These are phyloP conservation scores for Lasiodiplodia hormozganensis DNA, from an alignment of 2,329 filamentous ascomycete genomes.

Conservation along the genomic window DNA sequence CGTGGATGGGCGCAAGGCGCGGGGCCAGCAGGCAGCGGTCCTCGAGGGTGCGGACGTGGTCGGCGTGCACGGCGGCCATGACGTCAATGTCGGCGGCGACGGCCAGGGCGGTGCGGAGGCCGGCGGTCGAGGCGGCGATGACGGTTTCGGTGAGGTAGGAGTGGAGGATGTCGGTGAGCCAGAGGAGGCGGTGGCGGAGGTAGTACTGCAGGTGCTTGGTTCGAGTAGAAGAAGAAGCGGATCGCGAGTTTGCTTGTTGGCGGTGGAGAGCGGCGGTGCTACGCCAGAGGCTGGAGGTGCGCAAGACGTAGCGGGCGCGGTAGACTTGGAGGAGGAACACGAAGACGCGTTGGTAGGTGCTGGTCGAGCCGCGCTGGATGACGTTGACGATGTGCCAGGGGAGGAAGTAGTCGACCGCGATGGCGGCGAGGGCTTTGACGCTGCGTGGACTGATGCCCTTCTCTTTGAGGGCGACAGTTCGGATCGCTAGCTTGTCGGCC, in stretches of 20 bases:
- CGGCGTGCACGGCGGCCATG: slow-evolving; percentile 75
- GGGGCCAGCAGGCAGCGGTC: slow-evolving; percentile 73
- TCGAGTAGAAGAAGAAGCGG: background rate
- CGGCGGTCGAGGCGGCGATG: slow-evolving; percentile 64
- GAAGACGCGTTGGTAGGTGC: slow-evolving; percentile 74
- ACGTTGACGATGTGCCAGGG: slow-evolving; percentile 74
- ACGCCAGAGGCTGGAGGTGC: slow-evolving; percentile 43
- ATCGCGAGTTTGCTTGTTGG: slow-evolving; percentile 37
- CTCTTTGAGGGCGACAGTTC: slow-evolving; percentile 54
- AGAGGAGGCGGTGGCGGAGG: slow-evolving; percentile 73
- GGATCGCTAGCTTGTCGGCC: slow-evolving; percentile 67
- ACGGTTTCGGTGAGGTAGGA: slow-evolving; percentile 79
- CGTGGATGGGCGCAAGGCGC: slow-evolving; percentile 73
- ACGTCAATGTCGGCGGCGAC: slow-evolving; percentile 76
- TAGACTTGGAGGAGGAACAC: slow-evolving; percentile 79
- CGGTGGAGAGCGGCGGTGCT: slow-evolving; percentile 43
- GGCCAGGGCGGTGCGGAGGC: slow-evolving; percentile 65
- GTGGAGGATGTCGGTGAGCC: slow-evolving; percentile 78
- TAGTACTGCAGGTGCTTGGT: slow-evolving; percentile 48
- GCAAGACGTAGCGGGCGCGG: slow-evolving; percentile 72
- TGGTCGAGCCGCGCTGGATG: slow-evolving; percentile 68
- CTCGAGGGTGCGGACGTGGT: slow-evolving; percentile 68
- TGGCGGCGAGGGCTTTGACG: slow-evolving; percentile 65
- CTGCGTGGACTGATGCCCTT: slow-evolving; percentile 58
- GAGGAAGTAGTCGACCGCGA: slow-evolving; percentile 69